phyloP scores from a whole-genome alignment of 1,284 basidiomycete genomes.

The Sporisorium sorghi region DNA sequence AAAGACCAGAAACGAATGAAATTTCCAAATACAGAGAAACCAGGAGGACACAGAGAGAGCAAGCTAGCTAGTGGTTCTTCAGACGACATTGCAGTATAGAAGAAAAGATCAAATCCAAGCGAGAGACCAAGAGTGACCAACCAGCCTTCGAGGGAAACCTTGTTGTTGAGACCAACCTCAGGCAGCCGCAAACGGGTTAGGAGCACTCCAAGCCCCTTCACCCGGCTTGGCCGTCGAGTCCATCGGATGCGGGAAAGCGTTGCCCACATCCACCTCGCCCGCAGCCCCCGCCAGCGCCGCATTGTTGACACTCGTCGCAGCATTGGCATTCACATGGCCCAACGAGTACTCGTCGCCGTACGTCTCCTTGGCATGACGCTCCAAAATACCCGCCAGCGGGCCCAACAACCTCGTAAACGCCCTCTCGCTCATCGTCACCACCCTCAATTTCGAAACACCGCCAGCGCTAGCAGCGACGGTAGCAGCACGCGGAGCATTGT shows the following conservation, averaged over 20 bases:
- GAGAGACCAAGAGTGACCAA: no score
- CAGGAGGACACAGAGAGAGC: no score
- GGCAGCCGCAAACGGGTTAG: conserved; percentile 48
- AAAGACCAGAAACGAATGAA: no score
- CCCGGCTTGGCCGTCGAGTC: conserved; percentile 46
- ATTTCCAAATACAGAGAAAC: no score
- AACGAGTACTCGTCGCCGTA: conserved; percentile 54
- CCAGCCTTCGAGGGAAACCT: no score
- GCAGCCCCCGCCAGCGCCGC: conserved; percentile 7
- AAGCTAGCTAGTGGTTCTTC: no score
- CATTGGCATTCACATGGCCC: conserved; percentile 8
- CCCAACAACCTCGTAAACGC: conserved; percentile 95
- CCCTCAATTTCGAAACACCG: conserved; percentile 70
- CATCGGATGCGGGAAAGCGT: conserved; percentile 35
- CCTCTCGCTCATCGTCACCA: conserved; percentile 90
- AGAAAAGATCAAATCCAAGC: background rate
- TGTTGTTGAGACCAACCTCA: background rate
- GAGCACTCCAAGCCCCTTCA: conserved; percentile 38
- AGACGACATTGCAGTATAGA: no score
- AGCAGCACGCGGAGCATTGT: conserved; percentile 87
- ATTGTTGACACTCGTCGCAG: conserved; percentile 8
- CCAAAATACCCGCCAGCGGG: conserved; percentile 87
- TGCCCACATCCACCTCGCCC: conserved; percentile 3
- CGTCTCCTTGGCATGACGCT: conserved; percentile 76
- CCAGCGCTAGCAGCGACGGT: conserved; percentile 83